Conservation (phyloP, 148 eudicot genomes). For the Polygonum aviculare region DNA sequence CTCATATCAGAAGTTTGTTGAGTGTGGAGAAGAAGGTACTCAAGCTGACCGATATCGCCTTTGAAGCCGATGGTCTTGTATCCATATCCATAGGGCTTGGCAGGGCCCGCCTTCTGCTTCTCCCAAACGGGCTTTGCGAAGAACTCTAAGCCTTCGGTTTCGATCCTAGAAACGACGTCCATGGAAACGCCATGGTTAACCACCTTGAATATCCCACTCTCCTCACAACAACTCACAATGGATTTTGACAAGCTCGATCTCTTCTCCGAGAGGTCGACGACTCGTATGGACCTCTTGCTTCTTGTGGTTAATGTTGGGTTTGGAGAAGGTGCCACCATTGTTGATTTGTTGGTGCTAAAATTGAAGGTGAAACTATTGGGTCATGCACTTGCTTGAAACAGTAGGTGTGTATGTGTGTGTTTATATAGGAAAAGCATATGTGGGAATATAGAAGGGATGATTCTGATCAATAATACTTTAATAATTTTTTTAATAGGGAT, state of each 20-base stretch:
- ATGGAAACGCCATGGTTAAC: conserved; percentile 43
- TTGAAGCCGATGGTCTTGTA: conserved; percentile 43
- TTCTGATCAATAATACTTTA: background rate
- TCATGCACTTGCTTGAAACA: background rate
- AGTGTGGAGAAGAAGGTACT: conserved; percentile 30
- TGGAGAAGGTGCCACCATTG: background rate
- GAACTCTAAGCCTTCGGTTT: conserved; percentile 35
- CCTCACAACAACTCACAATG: conserved; percentile 44
- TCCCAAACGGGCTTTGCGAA: conserved; percentile 30
- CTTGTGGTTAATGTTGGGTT: background rate
- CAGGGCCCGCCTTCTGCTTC: conserved; percentile 19
- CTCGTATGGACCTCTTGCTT: conserved; percentile 17
- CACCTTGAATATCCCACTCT: conserved; percentile 53
- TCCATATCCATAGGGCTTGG: conserved; percentile 44
- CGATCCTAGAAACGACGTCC: conserved; percentile 26
- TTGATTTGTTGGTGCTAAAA: background rate
- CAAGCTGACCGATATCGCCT: conserved; percentile 53
- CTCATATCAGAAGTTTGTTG: background rate
- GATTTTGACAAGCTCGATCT: background rate
- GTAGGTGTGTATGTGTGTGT: background rate
- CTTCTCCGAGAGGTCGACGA: conserved; percentile 49
- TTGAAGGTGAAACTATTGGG: background rate
- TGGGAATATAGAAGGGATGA: background rate
- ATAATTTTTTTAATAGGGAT: background rate
- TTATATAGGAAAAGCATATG: background rate